These are phyloP conservation scores for Colletotrichum chlorophyti DNA, from an alignment of 2,329 filamentous ascomycete genomes.

Conservation along the genomic window DNA sequence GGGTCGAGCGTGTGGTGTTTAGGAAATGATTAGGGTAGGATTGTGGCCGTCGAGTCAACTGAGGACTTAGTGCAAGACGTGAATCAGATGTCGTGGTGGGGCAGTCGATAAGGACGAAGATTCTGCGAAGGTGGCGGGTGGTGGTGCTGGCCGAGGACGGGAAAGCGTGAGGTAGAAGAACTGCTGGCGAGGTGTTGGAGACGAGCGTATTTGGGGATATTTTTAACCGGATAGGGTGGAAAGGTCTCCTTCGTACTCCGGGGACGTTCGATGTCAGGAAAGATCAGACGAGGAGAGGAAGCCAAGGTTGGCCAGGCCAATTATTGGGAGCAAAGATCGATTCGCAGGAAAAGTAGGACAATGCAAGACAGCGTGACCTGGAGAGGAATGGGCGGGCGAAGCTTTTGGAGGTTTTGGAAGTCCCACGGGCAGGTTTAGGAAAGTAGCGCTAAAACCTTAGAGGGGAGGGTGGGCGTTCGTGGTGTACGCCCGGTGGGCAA, in stretches of 20 bases:
- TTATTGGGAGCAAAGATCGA: background rate
- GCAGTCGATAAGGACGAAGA: background rate
- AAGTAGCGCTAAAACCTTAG: slow-evolving; percentile 13
- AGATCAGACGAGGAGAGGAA: slow-evolving; percentile 16
- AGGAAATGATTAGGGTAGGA: no score
- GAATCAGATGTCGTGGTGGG: background rate
- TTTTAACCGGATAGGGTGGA: background rate
- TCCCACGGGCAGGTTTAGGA: slow-evolving; percentile 21
- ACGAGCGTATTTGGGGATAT: background rate
- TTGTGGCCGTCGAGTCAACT: background rate
- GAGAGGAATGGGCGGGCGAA: slow-evolving; percentile 19
- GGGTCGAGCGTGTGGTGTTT: no score
- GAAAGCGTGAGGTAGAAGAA: background rate
- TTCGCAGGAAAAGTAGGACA: background rate
- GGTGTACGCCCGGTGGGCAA: slow-evolving; percentile 24
- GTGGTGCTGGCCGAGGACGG: slow-evolving; percentile 5
- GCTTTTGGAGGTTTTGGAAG: slow-evolving; percentile 26
- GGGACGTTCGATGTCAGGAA: slow-evolving; percentile 14
- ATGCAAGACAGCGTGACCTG: no score
- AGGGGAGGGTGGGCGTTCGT: slow-evolving; percentile 16
- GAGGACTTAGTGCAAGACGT: background rate
- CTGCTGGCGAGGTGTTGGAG: background rate
- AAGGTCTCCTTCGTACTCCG: slow-evolving; percentile 8
- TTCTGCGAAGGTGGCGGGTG: no score
- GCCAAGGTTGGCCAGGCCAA: slow-evolving; percentile 2